Evolutionary conservation across 345 rosid genomes (phyloP).

Genomic region (Brassica rapa): DNA sequence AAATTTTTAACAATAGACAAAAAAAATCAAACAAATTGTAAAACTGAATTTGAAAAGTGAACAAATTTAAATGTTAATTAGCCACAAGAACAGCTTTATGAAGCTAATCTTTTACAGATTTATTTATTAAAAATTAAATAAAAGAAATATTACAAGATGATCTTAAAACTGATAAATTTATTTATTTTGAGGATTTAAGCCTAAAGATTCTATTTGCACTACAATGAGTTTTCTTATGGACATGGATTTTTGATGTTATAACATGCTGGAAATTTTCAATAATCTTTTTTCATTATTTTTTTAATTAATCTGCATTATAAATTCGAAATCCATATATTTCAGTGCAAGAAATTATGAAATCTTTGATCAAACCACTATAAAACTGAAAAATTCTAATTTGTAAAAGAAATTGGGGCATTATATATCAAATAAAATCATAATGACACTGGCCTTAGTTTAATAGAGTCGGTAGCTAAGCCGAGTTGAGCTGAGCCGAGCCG

Average conservation of each 20-base stretch:
- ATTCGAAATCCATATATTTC: background rate
- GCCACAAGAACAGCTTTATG: background rate
- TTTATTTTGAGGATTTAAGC: background rate
- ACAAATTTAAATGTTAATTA: background rate
- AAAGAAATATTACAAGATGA: background rate
- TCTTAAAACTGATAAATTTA: background rate
- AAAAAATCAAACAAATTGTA: too few species aligned
- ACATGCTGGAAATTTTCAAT: background rate
- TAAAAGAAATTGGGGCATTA: background rate
- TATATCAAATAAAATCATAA: too few species aligned
- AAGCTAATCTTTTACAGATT: background rate
- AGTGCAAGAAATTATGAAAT: background rate
- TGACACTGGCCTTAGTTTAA: background rate
- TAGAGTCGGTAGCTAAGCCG: background rate
- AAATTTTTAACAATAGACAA: too few species aligned
- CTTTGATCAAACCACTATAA: background rate
- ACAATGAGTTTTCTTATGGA: background rate
- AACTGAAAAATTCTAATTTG: background rate
- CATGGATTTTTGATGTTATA: background rate
- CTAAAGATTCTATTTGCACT: background rate
- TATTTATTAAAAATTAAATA: too few species aligned
- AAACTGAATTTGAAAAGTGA: background rate
- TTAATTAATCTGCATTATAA: background rate
- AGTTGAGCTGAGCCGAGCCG: conserved; percentile 15
- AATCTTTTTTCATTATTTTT: too few species aligned